Evolutionary conservation across 108 stramenopile species (phyloP).

Genomic region (Cylindrotheca closterium): DNA sequence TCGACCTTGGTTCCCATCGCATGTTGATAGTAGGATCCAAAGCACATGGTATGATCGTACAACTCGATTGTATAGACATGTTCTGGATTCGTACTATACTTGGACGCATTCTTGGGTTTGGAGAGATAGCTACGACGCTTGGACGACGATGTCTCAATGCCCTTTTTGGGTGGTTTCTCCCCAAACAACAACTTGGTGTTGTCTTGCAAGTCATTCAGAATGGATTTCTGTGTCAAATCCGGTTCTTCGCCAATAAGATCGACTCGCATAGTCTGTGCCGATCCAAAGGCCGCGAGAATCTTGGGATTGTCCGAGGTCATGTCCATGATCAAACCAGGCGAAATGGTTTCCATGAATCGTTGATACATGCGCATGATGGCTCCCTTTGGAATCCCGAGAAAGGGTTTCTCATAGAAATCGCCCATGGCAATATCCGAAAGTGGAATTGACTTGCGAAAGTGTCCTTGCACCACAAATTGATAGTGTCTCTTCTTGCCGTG

Average conservation of each 20-base stretch:
- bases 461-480: constrained; percentile 62
- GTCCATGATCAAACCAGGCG: constrained; percentile 20
- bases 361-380: background rate
- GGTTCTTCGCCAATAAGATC: constrained; percentile 23
- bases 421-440: constrained; percentile 57
- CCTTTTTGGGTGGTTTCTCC: background rate
- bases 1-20: constrained; percentile 8
- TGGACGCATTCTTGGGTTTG: constrained; percentile 19
- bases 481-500: constrained; percentile 46
- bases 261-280: constrained; percentile 13
- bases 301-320: constrained; percentile 12
- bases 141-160: background rate
- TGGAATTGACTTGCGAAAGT: constrained; percentile 48
- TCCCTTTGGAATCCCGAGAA: constrained; percentile 25
- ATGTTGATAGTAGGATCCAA: constrained; percentile 9
- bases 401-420: constrained; percentile 44
- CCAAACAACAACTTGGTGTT: background rate
- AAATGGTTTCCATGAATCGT: constrained; percentile 7
- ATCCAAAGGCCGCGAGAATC: constrained; percentile 11
- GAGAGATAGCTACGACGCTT: constrained; percentile 17
- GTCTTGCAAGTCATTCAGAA: background rate
- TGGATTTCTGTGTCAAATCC: constrained; percentile 16
- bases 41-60: constrained; percentile 20
- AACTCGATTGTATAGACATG: constrained; percentile 22
- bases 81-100: constrained; percentile 8